Base-by-base conservation (phyloP, 1,139 yeast genomes). In the Candida tropicalis region DNA sequence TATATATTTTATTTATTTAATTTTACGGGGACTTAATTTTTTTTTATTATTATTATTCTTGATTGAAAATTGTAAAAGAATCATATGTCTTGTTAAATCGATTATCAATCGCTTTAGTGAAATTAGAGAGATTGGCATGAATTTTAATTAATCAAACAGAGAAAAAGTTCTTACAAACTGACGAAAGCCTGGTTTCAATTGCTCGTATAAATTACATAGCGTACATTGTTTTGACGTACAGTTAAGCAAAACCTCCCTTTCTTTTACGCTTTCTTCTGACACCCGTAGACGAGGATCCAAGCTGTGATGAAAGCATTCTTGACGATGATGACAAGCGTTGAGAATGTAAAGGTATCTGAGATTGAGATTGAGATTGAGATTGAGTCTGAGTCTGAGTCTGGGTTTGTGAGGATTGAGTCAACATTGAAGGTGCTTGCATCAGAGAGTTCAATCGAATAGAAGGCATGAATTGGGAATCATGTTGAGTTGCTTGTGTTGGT, bases 241-340 rank as follows among this genome's bases (percentile, higher is more conserved):
- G 8, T 20, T 4, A 20, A 20, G 24, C 35, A 31, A 33, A 33
- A 7, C 73, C 27, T 62, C 60, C 49, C 57, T 61, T 65, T 49
- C 59, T 65, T 55, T 59, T 63, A 49, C 58, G 57, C 40, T 60
- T 57, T 42, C 46, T 42, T 39, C 40, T 45, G 51, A 51, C 39
- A 5, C 23, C n/a, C 16, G 16, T 16, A 7, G 32, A 28, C 4
- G 32, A 28, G 9, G 32, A 28, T 17, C 35, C 35, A 10, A 31
- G n/a, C 35, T 49, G 46, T 33, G 49, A 45, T 6, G 38, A 25
- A 2, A 27, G 16, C 16, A 24, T 28, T 29, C 34, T 10, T 24
- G 44, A 22, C n/a, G 12, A 23, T 22, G 39, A 13, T 18, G 40
- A 38, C 6, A 45, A 40, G 11, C 31, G 36, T 31, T 43, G 47